Conservation (phyloP, 2,329 filamentous ascomycete species). For the Pseudocercospora pini-densiflorae region DNA sequence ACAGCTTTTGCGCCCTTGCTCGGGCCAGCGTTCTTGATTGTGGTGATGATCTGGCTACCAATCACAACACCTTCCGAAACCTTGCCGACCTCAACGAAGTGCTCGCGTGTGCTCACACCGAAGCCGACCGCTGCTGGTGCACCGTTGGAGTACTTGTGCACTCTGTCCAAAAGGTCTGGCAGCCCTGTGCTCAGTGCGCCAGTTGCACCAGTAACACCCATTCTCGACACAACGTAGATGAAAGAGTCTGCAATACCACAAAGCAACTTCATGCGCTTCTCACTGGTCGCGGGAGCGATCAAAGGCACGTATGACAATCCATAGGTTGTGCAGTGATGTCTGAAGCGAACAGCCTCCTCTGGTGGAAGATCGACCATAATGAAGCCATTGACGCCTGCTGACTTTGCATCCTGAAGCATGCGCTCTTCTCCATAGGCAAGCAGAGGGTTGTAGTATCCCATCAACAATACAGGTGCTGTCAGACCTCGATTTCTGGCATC, state of each 20-base stretch:
- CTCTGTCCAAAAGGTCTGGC: slow-evolving; percentile 78
- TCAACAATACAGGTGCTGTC: slow-evolving; percentile 82
- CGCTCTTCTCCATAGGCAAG: slow-evolving; percentile 92
- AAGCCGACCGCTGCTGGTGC: slow-evolving; percentile 93
- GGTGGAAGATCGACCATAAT: slow-evolving; percentile 95
- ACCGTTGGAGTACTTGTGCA: slow-evolving; percentile 91
- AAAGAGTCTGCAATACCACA: slow-evolving; percentile 98
- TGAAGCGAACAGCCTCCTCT: slow-evolving; percentile 92
- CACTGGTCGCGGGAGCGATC: slow-evolving; percentile 91
- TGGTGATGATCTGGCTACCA: slow-evolving; percentile 91
- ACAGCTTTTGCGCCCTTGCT: slow-evolving; percentile 73
- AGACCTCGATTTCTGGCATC: slow-evolving; percentile 78
- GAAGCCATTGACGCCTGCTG: slow-evolving; percentile 90
- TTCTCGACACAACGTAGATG: slow-evolving; percentile 96
- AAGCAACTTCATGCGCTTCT: slow-evolving; percentile 90
- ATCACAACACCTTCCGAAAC: slow-evolving; percentile 95
- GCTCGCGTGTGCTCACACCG: slow-evolving; percentile 92
- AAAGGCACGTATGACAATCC: slow-evolving; percentile 96
- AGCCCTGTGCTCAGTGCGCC: slow-evolving; percentile 81
- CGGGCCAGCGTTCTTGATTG: slow-evolving; percentile 69
- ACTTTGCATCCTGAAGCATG: slow-evolving; percentile 81
- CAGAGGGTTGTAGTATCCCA: slow-evolving; percentile 99
- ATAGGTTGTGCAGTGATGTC: slow-evolving; percentile 77
- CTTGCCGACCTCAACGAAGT: slow-evolving; percentile 82
- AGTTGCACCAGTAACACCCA: slow-evolving; percentile 92